phyloP scores from a whole-genome alignment of 1,139 yeast species.

The Meyerozyma guilliermondii region DNA sequence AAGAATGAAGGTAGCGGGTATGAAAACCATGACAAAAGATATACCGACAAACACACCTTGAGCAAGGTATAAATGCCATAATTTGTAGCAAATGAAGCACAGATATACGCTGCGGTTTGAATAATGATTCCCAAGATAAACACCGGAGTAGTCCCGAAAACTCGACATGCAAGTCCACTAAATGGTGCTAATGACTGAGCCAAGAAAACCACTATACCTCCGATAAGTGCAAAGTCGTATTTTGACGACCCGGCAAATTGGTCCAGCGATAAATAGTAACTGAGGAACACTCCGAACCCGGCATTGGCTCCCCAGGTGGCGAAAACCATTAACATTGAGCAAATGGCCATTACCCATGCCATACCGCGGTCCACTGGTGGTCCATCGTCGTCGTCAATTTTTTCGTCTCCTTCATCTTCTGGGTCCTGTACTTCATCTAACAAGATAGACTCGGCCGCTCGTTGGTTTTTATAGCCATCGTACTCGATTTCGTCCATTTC shows the following conservation, averaged over 20 bases:
- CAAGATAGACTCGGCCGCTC: conserved; percentile 19
- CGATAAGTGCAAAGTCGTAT: conserved; percentile 63
- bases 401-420: conserved; percentile 7
- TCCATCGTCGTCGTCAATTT: conserved; percentile 10
- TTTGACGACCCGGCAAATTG: conserved; percentile 53
- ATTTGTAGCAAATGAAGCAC: conserved; percentile 60
- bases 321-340: conserved; percentile 43
- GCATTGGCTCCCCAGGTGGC: conserved; percentile 77
- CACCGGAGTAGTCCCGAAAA: conserved; percentile 35
- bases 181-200: conserved; percentile 60
- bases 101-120: conserved; percentile 52
- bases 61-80: conserved; percentile 63
- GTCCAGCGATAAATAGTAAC: conserved; percentile 44
- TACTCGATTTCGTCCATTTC: conserved; percentile 16
- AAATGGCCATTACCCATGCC: conserved; percentile 64
- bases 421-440: conserved; percentile 12
- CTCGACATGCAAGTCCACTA: conserved; percentile 27
- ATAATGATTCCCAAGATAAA: conserved; percentile 40
- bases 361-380: conserved; percentile 64
- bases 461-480: conserved; percentile 13
- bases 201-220: conserved; percentile 56
- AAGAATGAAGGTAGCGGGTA: conserved; percentile 52
- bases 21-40: conserved; percentile 54
- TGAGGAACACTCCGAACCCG: conserved; percentile 63
- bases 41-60: conserved; percentile 66